phyloP scores from a whole-genome alignment of 331 rosid species.

The Erythrophleum ivorense region DNA sequence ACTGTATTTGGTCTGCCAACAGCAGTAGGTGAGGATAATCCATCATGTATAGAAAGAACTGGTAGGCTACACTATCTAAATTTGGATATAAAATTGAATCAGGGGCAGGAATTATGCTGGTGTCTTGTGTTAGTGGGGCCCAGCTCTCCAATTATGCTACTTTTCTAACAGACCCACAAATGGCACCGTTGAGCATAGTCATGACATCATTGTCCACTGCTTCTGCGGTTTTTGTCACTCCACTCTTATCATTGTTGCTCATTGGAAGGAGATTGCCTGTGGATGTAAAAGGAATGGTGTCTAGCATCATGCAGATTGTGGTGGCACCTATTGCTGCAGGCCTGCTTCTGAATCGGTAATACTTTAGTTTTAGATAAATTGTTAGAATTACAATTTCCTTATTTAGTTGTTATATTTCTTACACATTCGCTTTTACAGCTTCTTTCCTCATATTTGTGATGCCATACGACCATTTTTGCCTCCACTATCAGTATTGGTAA shows the following conservation, averaged over 20 bases:
- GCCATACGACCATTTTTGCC: slow-evolving; percentile 85
- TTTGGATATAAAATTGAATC: slow-evolving; percentile 42
- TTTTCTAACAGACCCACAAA: slow-evolving; percentile 79
- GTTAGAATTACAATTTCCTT: slow-evolving; percentile 13
- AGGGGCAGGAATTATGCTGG: slow-evolving; percentile 95
- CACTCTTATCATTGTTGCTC: slow-evolving; percentile 79
- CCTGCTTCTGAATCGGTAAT: slow-evolving; percentile 84
- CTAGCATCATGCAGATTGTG: slow-evolving; percentile 89
- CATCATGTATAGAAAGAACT: slow-evolving; percentile 19
- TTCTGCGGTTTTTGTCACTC: slow-evolving; percentile 85
- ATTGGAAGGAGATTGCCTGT: slow-evolving; percentile 94
- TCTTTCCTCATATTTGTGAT: slow-evolving; percentile 72
- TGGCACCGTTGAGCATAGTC: slow-evolving; percentile 94
- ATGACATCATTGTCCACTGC: slow-evolving; percentile 98
- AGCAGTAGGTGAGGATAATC: slow-evolving; percentile 65
- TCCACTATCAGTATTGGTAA: slow-evolving; percentile 81
- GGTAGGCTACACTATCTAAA: slow-evolving; percentile 37
- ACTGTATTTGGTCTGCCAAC: slow-evolving; percentile 77
- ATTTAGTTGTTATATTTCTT: slow-evolving; percentile 31
- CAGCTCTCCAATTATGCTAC: slow-evolving; percentile 96
- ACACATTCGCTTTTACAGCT: slow-evolving; percentile 53
- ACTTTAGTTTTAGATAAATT: slow-evolving; percentile 15
- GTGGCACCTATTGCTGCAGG: slow-evolving; percentile 83
- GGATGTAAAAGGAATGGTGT: slow-evolving; percentile 96
- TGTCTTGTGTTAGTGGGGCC: slow-evolving; percentile 95